Conservation (phyloP, 108 stramenopile genomes). For the Asterionellopsis glacialis region DNA sequence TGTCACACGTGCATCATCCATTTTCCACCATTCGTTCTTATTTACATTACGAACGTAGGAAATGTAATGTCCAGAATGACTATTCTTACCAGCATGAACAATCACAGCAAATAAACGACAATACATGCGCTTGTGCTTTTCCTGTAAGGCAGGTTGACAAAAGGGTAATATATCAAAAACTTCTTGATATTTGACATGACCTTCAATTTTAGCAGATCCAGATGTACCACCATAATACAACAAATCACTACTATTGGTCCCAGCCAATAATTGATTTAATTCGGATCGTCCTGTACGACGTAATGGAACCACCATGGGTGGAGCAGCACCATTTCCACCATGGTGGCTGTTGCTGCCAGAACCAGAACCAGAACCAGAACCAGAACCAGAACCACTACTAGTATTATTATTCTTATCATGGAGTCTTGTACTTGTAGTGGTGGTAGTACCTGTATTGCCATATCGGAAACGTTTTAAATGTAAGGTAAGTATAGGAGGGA, state of each 20-base stretch:
- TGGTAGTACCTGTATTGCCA: constrained; percentile 22
- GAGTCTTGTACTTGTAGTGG: neutral
- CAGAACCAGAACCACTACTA: too few relatives aligned
- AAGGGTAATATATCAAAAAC: constrained; percentile 76
- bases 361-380: too few relatives aligned
- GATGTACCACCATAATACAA: constrained; percentile 44
- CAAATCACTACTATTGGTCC: constrained; percentile 14
- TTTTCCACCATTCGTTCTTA: constrained; percentile 90
- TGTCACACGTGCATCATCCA: constrained; percentile 80
- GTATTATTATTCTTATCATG: constrained; percentile 1
- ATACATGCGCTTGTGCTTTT: constrained; percentile 57
- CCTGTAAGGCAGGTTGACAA: constrained; percentile 56
- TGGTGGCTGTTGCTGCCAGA: too few relatives aligned
- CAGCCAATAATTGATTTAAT: constrained; percentile 35
- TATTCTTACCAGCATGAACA: constrained; percentile 84
- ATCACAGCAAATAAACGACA: constrained; percentile 87
- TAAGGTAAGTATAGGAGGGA: constrained; percentile 83
- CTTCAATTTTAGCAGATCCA: constrained; percentile 88
- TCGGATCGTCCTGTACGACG: constrained; percentile 31
- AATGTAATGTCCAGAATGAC: constrained; percentile 80
- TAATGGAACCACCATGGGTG: constrained; percentile 15
- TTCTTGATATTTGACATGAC: constrained; percentile 63
- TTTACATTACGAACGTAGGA: constrained; percentile 68
- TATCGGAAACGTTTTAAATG: constrained; percentile 88
- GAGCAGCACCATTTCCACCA: too few relatives aligned